Conservation (phyloP, 2,329 filamentous ascomycete genomes). For the Periglandula ipomoeae region DNA sequence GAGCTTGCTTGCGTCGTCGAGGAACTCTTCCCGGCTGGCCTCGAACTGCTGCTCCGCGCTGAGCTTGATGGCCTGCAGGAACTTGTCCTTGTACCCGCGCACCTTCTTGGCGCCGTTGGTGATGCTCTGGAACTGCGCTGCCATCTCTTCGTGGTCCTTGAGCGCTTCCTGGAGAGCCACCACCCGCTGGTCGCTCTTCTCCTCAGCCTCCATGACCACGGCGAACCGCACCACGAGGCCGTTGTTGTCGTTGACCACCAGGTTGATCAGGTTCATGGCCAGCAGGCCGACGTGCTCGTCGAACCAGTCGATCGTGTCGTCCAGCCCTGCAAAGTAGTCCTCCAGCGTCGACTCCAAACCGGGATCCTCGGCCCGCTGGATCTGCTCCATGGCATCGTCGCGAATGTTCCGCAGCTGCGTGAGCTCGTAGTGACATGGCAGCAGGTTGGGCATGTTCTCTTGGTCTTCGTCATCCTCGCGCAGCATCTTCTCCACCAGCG, state of each 20-base stretch:
- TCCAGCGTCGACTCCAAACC: slow-evolving; percentile 74
- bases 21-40: slow-evolving; percentile 62
- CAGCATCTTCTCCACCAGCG: slow-evolving; percentile 68
- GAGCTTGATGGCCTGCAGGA: slow-evolving; percentile 68
- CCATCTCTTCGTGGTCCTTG: slow-evolving; percentile 91
- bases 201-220: slow-evolving; percentile 87
- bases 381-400: slow-evolving; percentile 95
- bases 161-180: slow-evolving; percentile 88
- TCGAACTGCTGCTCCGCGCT: slow-evolving; percentile 68
- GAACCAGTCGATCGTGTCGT: slow-evolving; percentile 87
- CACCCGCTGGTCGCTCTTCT: slow-evolving; percentile 90
- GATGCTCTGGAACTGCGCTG: slow-evolving; percentile 87
- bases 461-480: slow-evolving; percentile 74
- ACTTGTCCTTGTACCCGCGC: slow-evolving; percentile 94
- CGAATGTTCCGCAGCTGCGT: slow-evolving; percentile 87
- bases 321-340: slow-evolving; percentile 80
- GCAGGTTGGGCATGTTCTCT: slow-evolving; percentile 84
- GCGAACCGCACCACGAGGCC: slow-evolving; percentile 86
- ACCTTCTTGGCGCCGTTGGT: slow-evolving; percentile 86
- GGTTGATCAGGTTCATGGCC: slow-evolving; percentile 79
- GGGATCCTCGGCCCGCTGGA: slow-evolving; percentile 63
- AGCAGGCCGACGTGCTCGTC: slow-evolving; percentile 88
- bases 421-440: slow-evolving; percentile 84
- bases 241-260: slow-evolving; percentile 80
- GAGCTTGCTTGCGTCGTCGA: slow-evolving; percentile 72